Conservation (phyloP, 345 rosid genomes). For the Kandelia obovata region DNA sequence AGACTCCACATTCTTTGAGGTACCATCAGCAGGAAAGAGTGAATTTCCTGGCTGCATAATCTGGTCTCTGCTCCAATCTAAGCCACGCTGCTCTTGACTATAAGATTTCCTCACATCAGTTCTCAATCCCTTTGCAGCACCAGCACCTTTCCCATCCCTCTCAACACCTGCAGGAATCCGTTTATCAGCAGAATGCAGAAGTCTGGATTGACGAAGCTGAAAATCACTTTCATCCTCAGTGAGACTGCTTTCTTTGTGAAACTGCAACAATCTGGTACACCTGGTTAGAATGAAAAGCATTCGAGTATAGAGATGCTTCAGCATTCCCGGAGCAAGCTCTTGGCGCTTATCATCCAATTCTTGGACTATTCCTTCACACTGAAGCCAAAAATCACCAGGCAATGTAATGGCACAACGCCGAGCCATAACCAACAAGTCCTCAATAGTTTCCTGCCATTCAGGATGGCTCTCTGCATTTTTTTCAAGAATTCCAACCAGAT, state of each 20-base stretch:
- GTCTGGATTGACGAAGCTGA: slow-evolving; percentile 75
- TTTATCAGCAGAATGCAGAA: slow-evolving; percentile 73
- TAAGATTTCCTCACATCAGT: slow-evolving; percentile 69
- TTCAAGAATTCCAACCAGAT: slow-evolving; percentile 92
- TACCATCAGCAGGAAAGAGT: slow-evolving; percentile 39
- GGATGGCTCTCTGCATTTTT: slow-evolving; percentile 97
- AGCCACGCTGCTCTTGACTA: slow-evolving; percentile 88
- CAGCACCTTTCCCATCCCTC: slow-evolving; percentile 61
- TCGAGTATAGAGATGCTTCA: slow-evolving; percentile 91
- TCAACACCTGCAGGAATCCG: slow-evolving; percentile 40
- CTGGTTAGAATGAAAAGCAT: slow-evolving; percentile 99
- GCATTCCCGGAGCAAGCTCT: slow-evolving; percentile 85
- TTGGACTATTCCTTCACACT: slow-evolving; percentile 98
- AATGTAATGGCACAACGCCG: slow-evolving; percentile 92
- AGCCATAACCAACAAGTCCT: slow-evolving; percentile 92
- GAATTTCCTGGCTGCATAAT: slow-evolving; percentile 38
- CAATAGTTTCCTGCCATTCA: slow-evolving; percentile 97
- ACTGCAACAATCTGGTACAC: slow-evolving; percentile 94
- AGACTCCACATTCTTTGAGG: slow-evolving; percentile 52
- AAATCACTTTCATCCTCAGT: slow-evolving; percentile 71
- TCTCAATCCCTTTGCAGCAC: slow-evolving; percentile 54
- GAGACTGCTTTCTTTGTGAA: slow-evolving; percentile 95
- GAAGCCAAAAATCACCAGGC: slow-evolving; percentile 98
- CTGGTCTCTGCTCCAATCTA: slow-evolving; percentile 63
- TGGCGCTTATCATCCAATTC: slow-evolving; percentile 98